phyloP scores from a whole-genome alignment of 169 alveolate genomes.

The Sarcocystis neurona region DNA sequence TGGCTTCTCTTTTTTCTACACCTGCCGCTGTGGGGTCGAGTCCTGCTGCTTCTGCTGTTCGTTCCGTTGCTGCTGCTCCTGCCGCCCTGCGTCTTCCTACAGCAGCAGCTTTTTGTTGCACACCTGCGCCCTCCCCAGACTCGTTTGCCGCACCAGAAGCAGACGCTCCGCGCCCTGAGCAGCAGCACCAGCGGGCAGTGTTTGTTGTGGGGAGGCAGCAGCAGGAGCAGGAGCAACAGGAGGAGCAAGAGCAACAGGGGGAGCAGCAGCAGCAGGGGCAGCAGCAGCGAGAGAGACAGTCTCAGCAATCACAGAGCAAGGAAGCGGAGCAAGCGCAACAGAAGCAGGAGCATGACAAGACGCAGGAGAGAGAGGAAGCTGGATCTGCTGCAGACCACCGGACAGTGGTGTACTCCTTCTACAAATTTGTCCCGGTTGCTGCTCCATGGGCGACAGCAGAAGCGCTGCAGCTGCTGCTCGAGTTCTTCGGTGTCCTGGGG shows the following conservation, averaged over 20 bases:
- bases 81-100: neutral
- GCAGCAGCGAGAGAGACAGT: neutral
- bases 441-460: slow-evolving; percentile 47
- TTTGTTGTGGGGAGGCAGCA: too few relatives aligned
- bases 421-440: slow-evolving; percentile 45
- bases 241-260: neutral
- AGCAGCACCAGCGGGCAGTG: slow-evolving; percentile 33
- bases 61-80: neutral
- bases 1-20: too few relatives aligned
- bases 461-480: slow-evolving; percentile 56
- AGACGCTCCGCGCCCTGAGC: neutral
- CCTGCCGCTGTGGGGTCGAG: neutral
- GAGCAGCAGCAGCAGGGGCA: neutral
- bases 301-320: neutral
- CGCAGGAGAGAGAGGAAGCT: slow-evolving; percentile 37
- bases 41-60: slow-evolving; percentile 22
- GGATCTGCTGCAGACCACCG: slow-evolving; percentile 19
- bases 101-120: neutral
- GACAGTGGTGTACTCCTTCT: slow-evolving; percentile 54
- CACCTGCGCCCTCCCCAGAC: neutral
- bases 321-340: neutral
- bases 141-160: neutral
- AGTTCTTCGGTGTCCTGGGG: slow-evolving; percentile 63
- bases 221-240: neutral
- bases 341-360: slow-evolving; percentile 32